phyloP scores from a whole-genome alignment of 345 rosid species.

The Theobroma cacao region DNA sequence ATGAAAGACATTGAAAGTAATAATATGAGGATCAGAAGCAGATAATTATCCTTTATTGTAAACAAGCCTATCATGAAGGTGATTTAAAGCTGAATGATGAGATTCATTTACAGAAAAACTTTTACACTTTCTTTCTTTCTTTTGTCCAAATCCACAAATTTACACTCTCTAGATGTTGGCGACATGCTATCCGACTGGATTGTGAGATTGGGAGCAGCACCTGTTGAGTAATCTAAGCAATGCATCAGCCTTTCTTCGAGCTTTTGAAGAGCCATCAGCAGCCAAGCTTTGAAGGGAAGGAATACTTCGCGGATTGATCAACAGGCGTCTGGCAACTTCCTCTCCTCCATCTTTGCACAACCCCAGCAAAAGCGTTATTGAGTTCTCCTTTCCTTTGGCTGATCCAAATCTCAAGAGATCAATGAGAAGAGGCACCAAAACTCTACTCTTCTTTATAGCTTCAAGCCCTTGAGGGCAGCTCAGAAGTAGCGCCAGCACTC shows the following conservation, averaged over 20 bases:
- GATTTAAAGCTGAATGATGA: neutral
- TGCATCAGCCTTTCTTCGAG: constrained; percentile 63
- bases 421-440: constrained; percentile 54
- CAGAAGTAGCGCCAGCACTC: constrained; percentile 41
- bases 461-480: constrained; percentile 49
- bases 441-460: constrained; percentile 42
- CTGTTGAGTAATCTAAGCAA: constrained; percentile 62
- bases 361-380: constrained; percentile 55
- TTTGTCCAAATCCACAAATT: constrained; percentile 24
- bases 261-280: constrained; percentile 54
- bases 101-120: neutral
- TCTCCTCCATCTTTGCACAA: constrained; percentile 66
- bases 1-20: neutral
- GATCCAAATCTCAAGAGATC: constrained; percentile 70
- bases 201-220: constrained; percentile 52
- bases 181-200: constrained; percentile 25
- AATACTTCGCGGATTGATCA: constrained; percentile 59
- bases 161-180: constrained; percentile 7
- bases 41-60: too few species aligned
- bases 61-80: neutral
- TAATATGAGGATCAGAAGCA: too few species aligned
- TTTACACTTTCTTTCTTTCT: neutral
- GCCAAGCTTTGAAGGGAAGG: constrained; percentile 66
- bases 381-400: constrained; percentile 58
- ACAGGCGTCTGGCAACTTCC: constrained; percentile 44